A percentile compares a stretch with the other conserved stretches of the same genome.
Conservation (phyloP, 257 asterid genomes). For the Solanum clarkiae region DNA sequence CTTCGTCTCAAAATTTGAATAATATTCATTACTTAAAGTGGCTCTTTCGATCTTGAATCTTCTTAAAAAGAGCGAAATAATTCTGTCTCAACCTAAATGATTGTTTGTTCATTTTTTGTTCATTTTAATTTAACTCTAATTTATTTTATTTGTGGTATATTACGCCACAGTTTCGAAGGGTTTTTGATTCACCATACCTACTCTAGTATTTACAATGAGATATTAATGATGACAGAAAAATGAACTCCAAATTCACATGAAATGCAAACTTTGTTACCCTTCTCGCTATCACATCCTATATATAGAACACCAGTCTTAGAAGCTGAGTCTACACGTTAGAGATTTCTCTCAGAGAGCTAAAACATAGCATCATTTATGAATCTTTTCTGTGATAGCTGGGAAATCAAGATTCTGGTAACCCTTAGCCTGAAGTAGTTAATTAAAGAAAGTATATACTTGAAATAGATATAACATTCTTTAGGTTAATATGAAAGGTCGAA, state of each 20-base stretch:
- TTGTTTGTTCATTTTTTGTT: no score
- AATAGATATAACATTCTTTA: no score
- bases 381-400: slow-evolving; percentile 21
- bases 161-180: background rate
- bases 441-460: background rate
- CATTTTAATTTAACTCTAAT: no score
- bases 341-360: slow-evolving; percentile 2
- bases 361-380: background rate
- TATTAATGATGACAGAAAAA: background rate
- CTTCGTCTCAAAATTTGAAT: no score
- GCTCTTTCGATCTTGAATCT: no score
- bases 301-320: slow-evolving; percentile 25
- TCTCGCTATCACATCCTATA: slow-evolving; percentile 26
- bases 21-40: no score
- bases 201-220: background rate
- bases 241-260: slow-evolving; percentile 56
- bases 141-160: no score
- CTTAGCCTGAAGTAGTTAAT: background rate
- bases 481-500: slow-evolving; percentile 40
- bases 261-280: slow-evolving; percentile 10
- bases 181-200: background rate
- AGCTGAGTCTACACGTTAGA: slow-evolving; percentile 3
- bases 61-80: no score
- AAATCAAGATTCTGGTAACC: slow-evolving; percentile 16
- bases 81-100: no score